Base-by-base conservation (phyloP, 1,139 yeast genomes). In the Geotrichum aggregatum region DNA sequence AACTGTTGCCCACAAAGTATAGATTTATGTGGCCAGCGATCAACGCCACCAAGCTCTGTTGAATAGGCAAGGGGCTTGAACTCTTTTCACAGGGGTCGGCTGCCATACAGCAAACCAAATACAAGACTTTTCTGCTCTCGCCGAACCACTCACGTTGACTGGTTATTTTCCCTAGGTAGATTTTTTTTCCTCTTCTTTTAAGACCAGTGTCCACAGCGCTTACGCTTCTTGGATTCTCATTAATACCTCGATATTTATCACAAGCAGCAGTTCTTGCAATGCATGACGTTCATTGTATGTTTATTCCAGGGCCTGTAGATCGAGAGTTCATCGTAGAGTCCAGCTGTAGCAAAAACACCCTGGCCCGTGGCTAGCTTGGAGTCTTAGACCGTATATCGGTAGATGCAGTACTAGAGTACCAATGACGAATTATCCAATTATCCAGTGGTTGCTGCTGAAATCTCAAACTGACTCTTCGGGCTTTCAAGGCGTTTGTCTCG, bases 1-100 rank as follows among this genome's bases (percentile, higher is more conserved):
- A 64, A 73, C 76, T 14, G 71, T 71, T 30, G 71, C 76, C 49
- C 64, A 69, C 61, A 72, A 73, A 66, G 76, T 72, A 50, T 71
- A 60, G 31, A 40, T 33, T 33, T 33, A 33, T 33, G 36, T 33
- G 36, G 14, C 18, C 18, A n/a, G 36, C 36, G 36, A n/a, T 13
- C 36, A 33, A 33, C 18, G 36, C 5, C 18, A 14, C 36, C 36
- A 5, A 24, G 28, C 7, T 24, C 8, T 8, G 8, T 24, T 24
- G 28, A 5, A 8, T 24, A 24, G 28, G 8, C 28, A 24, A 24
- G 28, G 28, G 28, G 28, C 7, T 24, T 8, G 8, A 24, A 24
- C 5, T 8, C 28, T 24, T 24, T 8, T 24, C 28, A 24, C 28
- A 24, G 28, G 28, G 28, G 28, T 24, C 11, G 36, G 10, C 36